Percentiles rank a stretch among this genome's conserved stretches.
These are phyloP conservation scores for Vitis vinifera DNA, from an alignment of 164 flowering plant species.

Conservation along the genomic window DNA sequence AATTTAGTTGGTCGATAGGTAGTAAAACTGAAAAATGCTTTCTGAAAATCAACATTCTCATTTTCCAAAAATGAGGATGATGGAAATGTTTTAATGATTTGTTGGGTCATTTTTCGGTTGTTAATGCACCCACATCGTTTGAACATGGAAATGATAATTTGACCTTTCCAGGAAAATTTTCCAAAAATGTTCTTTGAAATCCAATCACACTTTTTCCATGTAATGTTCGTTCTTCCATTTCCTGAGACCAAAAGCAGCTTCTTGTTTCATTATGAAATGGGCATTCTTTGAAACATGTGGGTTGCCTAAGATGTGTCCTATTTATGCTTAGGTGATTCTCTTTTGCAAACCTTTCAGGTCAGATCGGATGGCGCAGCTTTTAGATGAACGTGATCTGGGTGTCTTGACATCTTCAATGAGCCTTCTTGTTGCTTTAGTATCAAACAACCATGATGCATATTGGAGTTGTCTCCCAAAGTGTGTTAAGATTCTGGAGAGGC, in stretches of 20 bases:
- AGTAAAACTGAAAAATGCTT: no score
- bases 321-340: conserved; percentile 5
- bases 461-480: conserved; percentile 99
- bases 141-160: no score
- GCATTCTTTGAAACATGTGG: not conserved
- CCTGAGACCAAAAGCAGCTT: no score
- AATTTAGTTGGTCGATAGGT: not conserved
- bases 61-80: no score
- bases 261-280: not conserved
- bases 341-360: conserved; percentile 57
- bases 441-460: conserved; percentile 88
- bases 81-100: no score
- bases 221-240: not conserved
- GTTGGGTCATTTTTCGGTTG: no score
- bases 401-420: conserved; percentile 99
- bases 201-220: not conserved
- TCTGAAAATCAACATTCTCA: no score
- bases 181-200: no score
- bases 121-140: no score
- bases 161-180: no score
- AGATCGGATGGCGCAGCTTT: conserved; percentile 95
- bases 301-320: not conserved
- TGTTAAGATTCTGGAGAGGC: conserved; percentile 89
- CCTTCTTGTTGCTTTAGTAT: conserved; percentile 92
- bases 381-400: conserved; percentile 99